Percentiles rank a stretch among this genome's conserved stretches.
These are phyloP conservation scores for Fusarium odoratissimum DNA, from an alignment of 2,329 filamentous ascomycete genomes.

Conservation along the genomic window DNA sequence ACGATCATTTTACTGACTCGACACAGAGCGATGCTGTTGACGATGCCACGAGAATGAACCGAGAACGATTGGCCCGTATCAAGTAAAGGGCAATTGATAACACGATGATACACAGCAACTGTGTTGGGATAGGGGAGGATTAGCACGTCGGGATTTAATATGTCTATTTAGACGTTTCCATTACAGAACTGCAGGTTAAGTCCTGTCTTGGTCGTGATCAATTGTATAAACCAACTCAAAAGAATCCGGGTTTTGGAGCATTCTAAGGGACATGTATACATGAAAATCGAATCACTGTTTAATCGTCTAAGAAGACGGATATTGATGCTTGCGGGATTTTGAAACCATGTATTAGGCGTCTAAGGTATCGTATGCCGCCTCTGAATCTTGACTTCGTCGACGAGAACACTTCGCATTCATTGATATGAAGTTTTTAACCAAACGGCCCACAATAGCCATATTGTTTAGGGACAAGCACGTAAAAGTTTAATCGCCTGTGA, in stretches of 20 bases:
- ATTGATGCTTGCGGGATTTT: neutral
- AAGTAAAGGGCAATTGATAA: slow-evolving; percentile 44
- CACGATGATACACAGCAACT: slow-evolving; percentile 12
- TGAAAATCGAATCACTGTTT: slow-evolving; percentile 1
- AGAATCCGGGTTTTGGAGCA: neutral
- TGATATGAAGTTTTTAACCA: neutral
- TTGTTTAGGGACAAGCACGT: neutral
- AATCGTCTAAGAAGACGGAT: neutral
- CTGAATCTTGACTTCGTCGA: neutral
- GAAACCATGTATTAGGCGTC: neutral
- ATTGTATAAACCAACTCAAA: neutral
- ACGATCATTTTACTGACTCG: slow-evolving; percentile 44
- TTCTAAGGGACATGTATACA: slow-evolving; percentile 1
- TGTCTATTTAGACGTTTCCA: neutral
- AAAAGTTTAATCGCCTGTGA: neutral
- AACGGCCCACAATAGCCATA: neutral
- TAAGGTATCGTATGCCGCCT: neutral
- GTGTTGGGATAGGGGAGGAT: neutral
- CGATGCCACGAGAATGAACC: slow-evolving; percentile 83
- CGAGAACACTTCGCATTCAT: neutral
- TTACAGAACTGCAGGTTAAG: neutral
- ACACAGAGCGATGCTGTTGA: slow-evolving; percentile 82
- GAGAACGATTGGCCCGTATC: slow-evolving; percentile 75
- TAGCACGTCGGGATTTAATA: slow-evolving; percentile 15
- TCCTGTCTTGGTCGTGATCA: slow-evolving; percentile 3